Conservation (phyloP, 2,329 filamentous ascomycete species). For the Apiospora pterosperma region DNA sequence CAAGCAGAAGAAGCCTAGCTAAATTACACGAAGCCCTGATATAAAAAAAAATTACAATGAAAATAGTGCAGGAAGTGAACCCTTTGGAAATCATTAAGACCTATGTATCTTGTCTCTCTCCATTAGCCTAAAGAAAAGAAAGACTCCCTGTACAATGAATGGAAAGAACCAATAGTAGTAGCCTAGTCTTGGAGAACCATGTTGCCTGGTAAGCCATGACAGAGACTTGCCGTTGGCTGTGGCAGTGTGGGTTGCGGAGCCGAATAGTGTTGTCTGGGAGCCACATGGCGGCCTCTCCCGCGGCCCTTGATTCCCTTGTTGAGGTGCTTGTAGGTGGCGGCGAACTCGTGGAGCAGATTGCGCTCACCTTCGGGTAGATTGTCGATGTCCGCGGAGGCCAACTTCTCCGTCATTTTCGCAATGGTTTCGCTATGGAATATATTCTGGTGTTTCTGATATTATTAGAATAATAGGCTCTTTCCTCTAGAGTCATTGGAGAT, state of each 20-base stretch:
- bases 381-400: background rate
- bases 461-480: background rate
- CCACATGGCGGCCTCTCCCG: background rate
- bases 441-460: background rate
- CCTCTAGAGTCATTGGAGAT: background rate
- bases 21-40: background rate
- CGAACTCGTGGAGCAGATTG: background rate
- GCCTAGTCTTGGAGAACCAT: background rate
- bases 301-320: background rate
- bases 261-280: background rate
- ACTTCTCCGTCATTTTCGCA: background rate
- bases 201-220: background rate
- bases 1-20: background rate
- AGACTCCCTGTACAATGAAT: background rate
- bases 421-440: background rate
- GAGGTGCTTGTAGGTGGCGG: background rate
- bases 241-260: background rate
- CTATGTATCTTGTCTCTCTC: background rate
- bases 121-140: background rate
- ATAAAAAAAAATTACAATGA: background rate
- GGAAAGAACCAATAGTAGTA: background rate
- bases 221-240: background rate
- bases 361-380: background rate
- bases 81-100: background rate
- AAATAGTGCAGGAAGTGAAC: background rate